Evolutionary conservation across 257 asterid genomes (phyloP).

Genomic region (Ligustrum vulgare): DNA sequence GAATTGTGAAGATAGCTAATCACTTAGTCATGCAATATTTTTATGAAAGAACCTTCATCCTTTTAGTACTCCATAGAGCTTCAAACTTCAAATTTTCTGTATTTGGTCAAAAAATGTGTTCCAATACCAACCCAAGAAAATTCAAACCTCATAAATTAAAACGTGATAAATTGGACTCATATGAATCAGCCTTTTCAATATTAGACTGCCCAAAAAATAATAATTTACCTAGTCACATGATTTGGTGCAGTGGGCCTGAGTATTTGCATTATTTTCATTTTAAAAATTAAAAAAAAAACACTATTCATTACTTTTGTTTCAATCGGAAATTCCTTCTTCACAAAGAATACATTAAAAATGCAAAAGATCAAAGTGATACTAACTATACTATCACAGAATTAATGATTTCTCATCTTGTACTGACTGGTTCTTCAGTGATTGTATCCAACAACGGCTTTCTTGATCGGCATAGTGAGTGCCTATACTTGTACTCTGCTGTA

Average conservation of each 20-base stretch:
- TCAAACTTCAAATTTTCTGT: background rate
- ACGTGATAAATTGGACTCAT: background rate
- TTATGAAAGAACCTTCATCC: no score
- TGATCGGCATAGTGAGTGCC: constrained; percentile 42
- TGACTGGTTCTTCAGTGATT: constrained; percentile 47
- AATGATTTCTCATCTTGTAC: constrained; percentile 29
- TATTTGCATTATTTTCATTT: no score
- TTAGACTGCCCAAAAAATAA: background rate
- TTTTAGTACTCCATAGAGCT: no score
- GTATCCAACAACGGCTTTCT: constrained; percentile 58
- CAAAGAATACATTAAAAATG: background rate
- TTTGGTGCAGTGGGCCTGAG: no score
- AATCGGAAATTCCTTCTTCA: background rate
- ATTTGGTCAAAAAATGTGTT: background rate
- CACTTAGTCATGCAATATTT: no score
- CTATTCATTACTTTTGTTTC: background rate
- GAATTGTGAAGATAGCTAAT: no score
- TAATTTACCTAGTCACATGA: background rate
- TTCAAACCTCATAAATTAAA: background rate
- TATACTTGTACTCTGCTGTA: constrained; percentile 34
- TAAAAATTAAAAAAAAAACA: no score
- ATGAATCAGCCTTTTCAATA: background rate
- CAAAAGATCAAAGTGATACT: background rate
- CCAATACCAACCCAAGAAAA: background rate
- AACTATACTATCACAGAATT: background rate